Evolutionary conservation across 2,329 filamentous ascomycete genomes (phyloP).

Genomic region (Huntiella omanensis): DNA sequence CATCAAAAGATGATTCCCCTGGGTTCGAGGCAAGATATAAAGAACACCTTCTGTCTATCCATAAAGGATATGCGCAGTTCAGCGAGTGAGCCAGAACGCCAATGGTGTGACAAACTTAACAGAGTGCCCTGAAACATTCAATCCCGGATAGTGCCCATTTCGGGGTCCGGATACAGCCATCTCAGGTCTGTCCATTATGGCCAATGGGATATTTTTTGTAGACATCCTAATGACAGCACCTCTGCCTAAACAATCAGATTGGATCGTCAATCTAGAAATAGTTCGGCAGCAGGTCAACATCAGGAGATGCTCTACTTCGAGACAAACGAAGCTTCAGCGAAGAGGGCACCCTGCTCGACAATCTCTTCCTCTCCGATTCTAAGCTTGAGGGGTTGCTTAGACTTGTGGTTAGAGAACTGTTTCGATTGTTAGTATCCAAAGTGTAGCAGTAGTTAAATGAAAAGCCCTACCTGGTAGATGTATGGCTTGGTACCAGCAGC

Average conservation of each 20-base stretch:
- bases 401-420: conserved; percentile 50
- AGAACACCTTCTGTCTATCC: no score
- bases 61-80: no score
- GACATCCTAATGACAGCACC: neutral
- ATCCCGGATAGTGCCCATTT: no score
- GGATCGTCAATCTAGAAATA: neutral
- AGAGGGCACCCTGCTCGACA: conserved; percentile 59
- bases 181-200: neutral
- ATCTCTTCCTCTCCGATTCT: conserved; percentile 68
- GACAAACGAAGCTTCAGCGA: conserved; percentile 93
- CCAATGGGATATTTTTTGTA: neutral
- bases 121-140: no score
- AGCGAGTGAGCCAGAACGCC: no score
- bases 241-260: conserved; percentile 2
- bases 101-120: no score
- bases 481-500: conserved; percentile 89
- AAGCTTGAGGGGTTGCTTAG: conserved; percentile 54
- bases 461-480: conserved; percentile 62
- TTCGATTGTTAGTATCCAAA: conserved; percentile 13
- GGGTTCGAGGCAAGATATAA: no score
- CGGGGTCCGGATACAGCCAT: no score
- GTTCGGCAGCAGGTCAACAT: neutral
- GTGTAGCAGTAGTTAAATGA: neutral
- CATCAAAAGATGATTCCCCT: no score
- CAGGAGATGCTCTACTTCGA: conserved; percentile 26